phyloP scores from a whole-genome alignment of 129 eudicot species.

The Helianthus tuberosus region DNA sequence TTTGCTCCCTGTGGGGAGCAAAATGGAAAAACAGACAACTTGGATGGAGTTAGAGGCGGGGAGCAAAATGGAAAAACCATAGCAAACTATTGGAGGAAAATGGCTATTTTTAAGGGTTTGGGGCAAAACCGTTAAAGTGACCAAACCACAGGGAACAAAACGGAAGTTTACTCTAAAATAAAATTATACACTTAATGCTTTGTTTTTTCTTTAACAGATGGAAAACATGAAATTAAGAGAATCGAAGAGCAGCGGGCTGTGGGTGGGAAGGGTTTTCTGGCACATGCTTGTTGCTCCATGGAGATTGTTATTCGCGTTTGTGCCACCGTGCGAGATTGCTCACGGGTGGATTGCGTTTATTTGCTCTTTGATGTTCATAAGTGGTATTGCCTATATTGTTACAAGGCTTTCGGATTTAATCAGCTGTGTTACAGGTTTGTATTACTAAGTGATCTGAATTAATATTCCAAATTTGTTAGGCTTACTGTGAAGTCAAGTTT shows the following conservation, averaged over 20 bases:
- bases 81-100: too few relatives aligned
- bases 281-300: conserved; percentile 73
- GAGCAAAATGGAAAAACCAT: too few relatives aligned
- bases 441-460: neutral
- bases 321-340: conserved; percentile 92
- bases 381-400: conserved; percentile 83
- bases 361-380: conserved; percentile 70
- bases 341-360: conserved; percentile 97
- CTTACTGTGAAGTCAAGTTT: conserved; percentile 19
- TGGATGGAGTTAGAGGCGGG: too few relatives aligned
- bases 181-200: conserved; percentile 4
- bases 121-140: too few relatives aligned
- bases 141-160: too few relatives aligned
- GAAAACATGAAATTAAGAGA: conserved; percentile 47
- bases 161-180: too few relatives aligned
- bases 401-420: conserved; percentile 75
- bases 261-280: conserved; percentile 52
- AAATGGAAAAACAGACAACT: too few relatives aligned
- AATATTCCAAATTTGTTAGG: neutral
- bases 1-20: too few relatives aligned
- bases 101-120: too few relatives aligned
- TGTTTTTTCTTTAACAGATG: conserved; percentile 46
- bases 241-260: conserved; percentile 20
- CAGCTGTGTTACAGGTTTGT: conserved; percentile 90
- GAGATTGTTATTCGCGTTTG: conserved; percentile 85